Conservation (phyloP, 371 early-diverging fungal species). For the Choanephora cucurbitarum region DNA sequence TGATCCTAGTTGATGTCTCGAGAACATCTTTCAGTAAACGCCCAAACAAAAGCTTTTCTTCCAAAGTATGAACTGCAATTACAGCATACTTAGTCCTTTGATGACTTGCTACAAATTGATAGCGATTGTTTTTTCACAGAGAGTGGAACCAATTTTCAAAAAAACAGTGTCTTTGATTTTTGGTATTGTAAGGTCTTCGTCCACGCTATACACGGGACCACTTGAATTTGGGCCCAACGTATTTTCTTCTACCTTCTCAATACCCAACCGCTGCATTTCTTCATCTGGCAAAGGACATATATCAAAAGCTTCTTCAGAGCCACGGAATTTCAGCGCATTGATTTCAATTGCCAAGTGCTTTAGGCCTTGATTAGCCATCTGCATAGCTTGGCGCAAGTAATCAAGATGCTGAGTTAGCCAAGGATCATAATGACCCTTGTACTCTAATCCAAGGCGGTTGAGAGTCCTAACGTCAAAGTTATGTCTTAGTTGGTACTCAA, state of each 20-base stretch:
- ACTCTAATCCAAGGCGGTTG: background rate
- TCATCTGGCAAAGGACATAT: conserved; percentile 3
- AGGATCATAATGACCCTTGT: background rate
- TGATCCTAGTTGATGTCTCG: too few relatives aligned
- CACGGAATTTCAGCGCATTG: background rate
- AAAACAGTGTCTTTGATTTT: background rate
- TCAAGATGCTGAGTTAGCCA: background rate
- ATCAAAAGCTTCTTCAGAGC: background rate
- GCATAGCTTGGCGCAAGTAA: background rate
- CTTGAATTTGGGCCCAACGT: background rate
- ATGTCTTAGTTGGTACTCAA: conserved; percentile 1
- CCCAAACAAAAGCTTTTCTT: background rate
- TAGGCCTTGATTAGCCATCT: background rate
- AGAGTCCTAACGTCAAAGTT: background rate
- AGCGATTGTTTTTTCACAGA: background rate
- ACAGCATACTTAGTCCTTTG: background rate
- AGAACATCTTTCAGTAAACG: too few relatives aligned
- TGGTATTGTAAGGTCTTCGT: background rate
- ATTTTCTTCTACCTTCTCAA: background rate
- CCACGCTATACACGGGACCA: background rate
- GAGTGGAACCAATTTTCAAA: background rate
- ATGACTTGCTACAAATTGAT: background rate
- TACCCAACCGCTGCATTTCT: background rate
- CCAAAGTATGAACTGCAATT: background rate
- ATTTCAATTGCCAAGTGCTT: background rate